Evolutionary conservation across 257 asterid genomes (phyloP).

Genomic region (Solanum bulbocastanum): DNA sequence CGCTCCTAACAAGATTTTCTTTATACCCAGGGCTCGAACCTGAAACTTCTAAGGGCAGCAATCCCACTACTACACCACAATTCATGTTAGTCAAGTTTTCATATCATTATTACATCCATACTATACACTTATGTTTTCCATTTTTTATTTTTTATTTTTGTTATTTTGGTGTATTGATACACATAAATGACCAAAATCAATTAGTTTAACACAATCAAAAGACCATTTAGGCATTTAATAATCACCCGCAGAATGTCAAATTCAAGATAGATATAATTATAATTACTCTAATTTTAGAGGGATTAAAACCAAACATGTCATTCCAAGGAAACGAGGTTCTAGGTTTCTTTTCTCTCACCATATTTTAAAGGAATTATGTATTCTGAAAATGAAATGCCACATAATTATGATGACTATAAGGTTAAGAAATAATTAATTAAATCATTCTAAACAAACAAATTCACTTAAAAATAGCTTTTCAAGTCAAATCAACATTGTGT

Average conservation of each 20-base stretch:
- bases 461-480: not conserved
- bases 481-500: not conserved
- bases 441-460: not conserved
- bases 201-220: not conserved
- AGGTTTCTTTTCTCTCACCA: not conserved
- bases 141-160: not conserved
- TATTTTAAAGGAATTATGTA: not conserved
- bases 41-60: not conserved
- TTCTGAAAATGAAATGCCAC: not conserved
- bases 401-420: not conserved
- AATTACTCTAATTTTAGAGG: not conserved
- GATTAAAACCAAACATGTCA: too few species aligned
- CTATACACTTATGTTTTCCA: not conserved
- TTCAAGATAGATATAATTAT: not conserved
- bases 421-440: not conserved
- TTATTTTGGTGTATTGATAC: not conserved
- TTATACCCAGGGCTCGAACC: accelerated
- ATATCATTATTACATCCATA: not conserved
- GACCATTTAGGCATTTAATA: not conserved
- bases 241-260: not conserved
- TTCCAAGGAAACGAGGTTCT: not conserved
- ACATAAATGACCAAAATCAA: not conserved
- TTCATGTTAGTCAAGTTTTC: not conserved
- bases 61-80: not conserved
- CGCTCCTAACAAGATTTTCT: not conserved